Evolutionary conservation across 192 early-diverging fungal species (phyloP).

Genomic region (Mycoemilia scoparia): DNA sequence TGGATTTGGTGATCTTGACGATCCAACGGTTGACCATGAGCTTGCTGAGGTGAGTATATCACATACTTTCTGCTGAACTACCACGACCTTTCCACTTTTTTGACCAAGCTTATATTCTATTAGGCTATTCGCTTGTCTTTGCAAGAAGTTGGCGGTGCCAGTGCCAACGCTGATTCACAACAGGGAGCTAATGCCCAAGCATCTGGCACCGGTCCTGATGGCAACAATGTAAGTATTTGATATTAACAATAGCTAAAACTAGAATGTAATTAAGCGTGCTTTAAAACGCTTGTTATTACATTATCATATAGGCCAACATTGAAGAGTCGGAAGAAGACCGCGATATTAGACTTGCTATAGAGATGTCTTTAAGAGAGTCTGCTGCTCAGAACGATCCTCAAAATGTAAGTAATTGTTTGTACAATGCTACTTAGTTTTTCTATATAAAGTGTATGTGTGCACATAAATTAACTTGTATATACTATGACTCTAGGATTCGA

Average conservation of each 20-base stretch:
- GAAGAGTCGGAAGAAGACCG: slow-evolving; percentile 25
- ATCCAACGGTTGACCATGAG: slow-evolving; percentile 86
- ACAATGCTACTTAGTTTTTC: background rate
- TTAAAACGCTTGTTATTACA: too few relatives aligned
- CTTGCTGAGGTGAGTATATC: too few relatives aligned
- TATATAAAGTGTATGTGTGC: too few relatives aligned
- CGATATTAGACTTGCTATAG: slow-evolving; percentile 23
- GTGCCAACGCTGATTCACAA: slow-evolving; percentile 10
- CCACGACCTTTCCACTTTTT: background rate
- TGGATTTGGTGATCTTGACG: slow-evolving; percentile 84
- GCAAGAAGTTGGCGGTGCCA: slow-evolving; percentile 89
- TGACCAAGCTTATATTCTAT: too few relatives aligned
- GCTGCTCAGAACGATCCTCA: slow-evolving; percentile 1
- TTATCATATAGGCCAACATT: too few relatives aligned
- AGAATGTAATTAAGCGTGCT: background rate
- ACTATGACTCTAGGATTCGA: too few relatives aligned
- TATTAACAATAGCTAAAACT: slow-evolving; percentile 2
- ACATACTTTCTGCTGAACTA: slow-evolving; percentile 25
- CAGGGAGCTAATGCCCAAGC: background rate
- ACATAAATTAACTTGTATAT: too few relatives aligned
- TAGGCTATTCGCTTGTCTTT: slow-evolving; percentile 82
- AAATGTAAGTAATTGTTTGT: slow-evolving; percentile 1
- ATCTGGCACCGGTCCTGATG: slow-evolving; percentile 1
- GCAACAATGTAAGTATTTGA: slow-evolving; percentile 4
- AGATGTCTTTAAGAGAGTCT: slow-evolving; percentile 27